phyloP scores from a whole-genome alignment of 2,329 filamentous ascomycete genomes.

The Emydomyces testavorans region DNA sequence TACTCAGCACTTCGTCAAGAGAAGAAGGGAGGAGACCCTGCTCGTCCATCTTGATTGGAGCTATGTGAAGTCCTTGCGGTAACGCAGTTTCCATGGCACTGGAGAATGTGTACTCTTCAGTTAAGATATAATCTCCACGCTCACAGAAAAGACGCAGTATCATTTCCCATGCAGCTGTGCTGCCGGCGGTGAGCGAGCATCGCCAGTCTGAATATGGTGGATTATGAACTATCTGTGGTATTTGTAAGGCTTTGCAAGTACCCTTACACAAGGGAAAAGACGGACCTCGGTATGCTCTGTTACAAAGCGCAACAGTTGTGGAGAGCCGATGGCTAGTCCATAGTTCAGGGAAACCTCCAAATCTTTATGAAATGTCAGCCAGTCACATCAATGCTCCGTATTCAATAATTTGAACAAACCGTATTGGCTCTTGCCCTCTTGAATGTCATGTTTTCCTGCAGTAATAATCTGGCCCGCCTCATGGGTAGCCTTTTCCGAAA shows the following conservation, averaged over 20 bases:
- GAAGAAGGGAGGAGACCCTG: conserved; percentile 52
- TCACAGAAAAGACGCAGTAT: conserved; percentile 69
- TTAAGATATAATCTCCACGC: conserved; percentile 65
- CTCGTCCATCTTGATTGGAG: conserved; percentile 53
- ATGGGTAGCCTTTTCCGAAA: conserved; percentile 57
- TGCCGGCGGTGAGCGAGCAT: conserved; percentile 71
- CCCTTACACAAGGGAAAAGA: background rate
- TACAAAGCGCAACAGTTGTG: conserved; percentile 78
- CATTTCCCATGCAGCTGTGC: conserved; percentile 76
- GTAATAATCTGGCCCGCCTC: conserved; percentile 49
- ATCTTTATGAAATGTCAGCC: conserved; percentile 46
- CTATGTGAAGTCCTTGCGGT: conserved; percentile 51
- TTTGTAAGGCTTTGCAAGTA: background rate
- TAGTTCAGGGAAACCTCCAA: conserved; percentile 88
- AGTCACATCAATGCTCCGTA: background rate
- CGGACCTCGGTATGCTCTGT: conserved; percentile 79
- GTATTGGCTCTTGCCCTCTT: conserved; percentile 48
- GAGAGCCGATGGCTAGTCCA: conserved; percentile 71
- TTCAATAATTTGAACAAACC: conserved; percentile 23
- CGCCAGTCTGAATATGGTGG: conserved; percentile 88
- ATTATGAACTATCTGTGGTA: conserved; percentile 56
- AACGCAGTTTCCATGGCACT: conserved; percentile 57
- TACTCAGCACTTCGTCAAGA: conserved; percentile 52
- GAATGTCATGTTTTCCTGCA: conserved; percentile 75
- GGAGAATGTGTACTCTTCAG: conserved; percentile 85